Conservation (phyloP, 1,139 yeast species). For the Yamadazyma diospyri region DNA sequence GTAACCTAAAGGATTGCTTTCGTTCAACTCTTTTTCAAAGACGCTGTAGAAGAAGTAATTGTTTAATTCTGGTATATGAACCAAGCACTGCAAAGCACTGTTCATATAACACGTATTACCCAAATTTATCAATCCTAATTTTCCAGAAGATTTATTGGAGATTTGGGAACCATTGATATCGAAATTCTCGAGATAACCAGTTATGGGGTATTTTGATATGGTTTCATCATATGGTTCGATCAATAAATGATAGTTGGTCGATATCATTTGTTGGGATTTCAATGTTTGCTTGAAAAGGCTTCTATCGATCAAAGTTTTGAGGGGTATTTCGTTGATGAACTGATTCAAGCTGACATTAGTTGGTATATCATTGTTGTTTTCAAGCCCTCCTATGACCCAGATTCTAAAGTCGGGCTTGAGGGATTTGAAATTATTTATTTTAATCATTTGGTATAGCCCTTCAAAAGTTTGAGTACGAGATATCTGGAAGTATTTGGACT, state of each 20-base stretch:
- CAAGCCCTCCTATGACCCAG: constrained; percentile 35
- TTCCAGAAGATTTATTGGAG: constrained; percentile 25
- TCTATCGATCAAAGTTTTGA: constrained; percentile 29
- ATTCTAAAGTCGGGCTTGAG: constrained; percentile 25
- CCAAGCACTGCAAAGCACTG: constrained; percentile 87
- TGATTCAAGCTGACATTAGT: constrained; percentile 21
- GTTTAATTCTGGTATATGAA: constrained; percentile 82
- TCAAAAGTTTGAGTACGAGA: constrained; percentile 35
- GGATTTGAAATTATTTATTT: constrained; percentile 18
- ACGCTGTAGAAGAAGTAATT: constrained; percentile 65
- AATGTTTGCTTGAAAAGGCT: constrained; percentile 23
- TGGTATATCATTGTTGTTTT: constrained; percentile 23
- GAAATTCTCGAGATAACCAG: constrained; percentile 19
- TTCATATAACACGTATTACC: constrained; percentile 98
- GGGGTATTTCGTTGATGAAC: constrained; percentile 30
- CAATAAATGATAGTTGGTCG: constrained; percentile 28
- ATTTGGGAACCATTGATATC: constrained; percentile 15
- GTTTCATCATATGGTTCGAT: constrained; percentile 29
- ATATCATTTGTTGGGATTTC: constrained; percentile 29
- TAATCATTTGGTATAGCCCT: constrained; percentile 28
- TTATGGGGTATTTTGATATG: constrained; percentile 26
- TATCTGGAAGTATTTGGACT: constrained; percentile 18
- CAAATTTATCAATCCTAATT: constrained; percentile 68
- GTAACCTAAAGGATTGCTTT: constrained; percentile 74
- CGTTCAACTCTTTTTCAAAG: constrained; percentile 67